phyloP scores from a whole-genome alignment of 768 basidiomycete species.

The Podaxis sp. region DNA sequence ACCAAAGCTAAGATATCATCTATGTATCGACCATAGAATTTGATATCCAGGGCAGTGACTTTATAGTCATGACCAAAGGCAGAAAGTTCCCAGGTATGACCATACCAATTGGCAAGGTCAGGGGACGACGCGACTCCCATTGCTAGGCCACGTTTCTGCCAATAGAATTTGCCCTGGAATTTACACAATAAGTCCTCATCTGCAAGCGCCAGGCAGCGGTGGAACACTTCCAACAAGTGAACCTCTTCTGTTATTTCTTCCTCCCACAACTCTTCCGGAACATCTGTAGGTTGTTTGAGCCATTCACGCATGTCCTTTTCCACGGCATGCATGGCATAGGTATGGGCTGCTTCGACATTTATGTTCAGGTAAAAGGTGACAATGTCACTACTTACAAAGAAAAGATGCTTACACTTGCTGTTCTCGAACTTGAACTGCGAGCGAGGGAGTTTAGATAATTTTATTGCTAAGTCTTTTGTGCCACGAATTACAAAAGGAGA shows the following conservation, averaged over 20 bases:
- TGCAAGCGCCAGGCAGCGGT: constrained; percentile 16
- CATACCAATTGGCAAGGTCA: constrained; percentile 32
- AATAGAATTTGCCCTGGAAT: constrained; percentile 23
- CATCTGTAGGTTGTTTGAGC: neutral
- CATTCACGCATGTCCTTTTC: neutral
- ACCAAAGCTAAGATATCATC: constrained; percentile 29
- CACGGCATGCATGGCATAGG: neutral
- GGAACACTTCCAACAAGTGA: constrained; percentile 14
- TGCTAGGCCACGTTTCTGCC: constrained; percentile 28
- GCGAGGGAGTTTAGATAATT: constrained; percentile 13
- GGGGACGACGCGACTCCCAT: constrained; percentile 32
- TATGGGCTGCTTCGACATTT: constrained; percentile 10
- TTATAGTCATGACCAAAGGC: no score
- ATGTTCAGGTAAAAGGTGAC: constrained; percentile 21
- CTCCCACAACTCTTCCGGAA: neutral
- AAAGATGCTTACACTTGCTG: constrained; percentile 15
- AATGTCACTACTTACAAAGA: constrained; percentile 1
- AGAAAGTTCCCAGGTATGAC: constrained; percentile 22
- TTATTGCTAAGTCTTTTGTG: constrained; percentile 15
- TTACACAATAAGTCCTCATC: constrained; percentile 24
- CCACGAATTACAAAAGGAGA: constrained; percentile 16
- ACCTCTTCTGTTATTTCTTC: neutral
- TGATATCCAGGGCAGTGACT: constrained; percentile 10
- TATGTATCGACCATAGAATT: constrained; percentile 33
- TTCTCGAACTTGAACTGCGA: neutral